Conservation (phyloP, 768 basidiomycete genomes). For the Tulasnella sp. region DNA sequence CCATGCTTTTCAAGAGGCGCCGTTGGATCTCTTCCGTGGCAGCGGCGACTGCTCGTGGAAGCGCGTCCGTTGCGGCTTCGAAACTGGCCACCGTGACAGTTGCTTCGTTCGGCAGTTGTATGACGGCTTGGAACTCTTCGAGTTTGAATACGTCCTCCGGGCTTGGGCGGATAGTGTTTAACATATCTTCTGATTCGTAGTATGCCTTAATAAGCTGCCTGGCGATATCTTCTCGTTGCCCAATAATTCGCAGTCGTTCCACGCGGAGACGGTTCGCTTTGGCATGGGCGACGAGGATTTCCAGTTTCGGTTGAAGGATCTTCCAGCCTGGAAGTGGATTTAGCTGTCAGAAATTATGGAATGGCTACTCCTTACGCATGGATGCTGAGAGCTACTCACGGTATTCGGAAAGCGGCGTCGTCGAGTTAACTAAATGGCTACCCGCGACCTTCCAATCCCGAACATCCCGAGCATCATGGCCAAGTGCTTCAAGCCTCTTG, state of each 20-base stretch:
- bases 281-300: background rate
- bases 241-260: background rate
- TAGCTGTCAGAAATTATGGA: background rate
- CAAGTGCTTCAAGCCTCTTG: background rate
- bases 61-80: background rate
- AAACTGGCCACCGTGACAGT: background rate
- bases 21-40: background rate
- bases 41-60: background rate
- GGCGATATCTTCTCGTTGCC: background rate
- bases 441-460: background rate
- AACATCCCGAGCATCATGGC: background rate
- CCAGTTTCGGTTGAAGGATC: background rate
- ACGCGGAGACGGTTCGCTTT: background rate
- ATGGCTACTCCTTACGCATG: accelerated
- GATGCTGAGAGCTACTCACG: background rate
- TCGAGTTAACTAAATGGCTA: background rate
- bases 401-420: background rate
- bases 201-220: background rate
- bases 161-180: background rate
- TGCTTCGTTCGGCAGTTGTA: background rate
- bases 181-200: background rate
- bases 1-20: background rate
- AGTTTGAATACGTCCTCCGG: background rate
- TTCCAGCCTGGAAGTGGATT: background rate
- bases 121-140: background rate